A percentile compares a stretch with the other conserved stretches of the same genome.
Conservation (phyloP, 2,329 filamentous ascomycete species). For the Hypoxylon sp. region DNA sequence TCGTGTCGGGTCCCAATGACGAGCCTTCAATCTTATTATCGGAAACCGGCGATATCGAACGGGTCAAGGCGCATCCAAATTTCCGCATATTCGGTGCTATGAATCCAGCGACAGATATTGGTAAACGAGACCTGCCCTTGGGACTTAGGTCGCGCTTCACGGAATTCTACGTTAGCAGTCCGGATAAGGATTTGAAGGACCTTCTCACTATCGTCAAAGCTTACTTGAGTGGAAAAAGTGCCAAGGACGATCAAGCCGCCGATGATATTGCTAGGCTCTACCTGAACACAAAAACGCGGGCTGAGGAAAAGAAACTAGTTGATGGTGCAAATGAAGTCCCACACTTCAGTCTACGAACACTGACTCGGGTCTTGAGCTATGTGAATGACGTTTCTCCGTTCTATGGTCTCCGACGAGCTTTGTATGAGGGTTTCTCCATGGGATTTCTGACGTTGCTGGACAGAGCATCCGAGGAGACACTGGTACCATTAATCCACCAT, state of each 20-base stretch:
- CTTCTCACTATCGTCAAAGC: constrained; percentile 88
- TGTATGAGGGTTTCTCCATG: constrained; percentile 98
- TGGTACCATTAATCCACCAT: constrained; percentile 83
- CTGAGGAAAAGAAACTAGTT: constrained; percentile 84
- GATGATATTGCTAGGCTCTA: constrained; percentile 89
- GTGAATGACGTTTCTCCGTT: constrained; percentile 84
- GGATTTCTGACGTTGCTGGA: constrained; percentile 93
- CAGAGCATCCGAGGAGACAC: constrained; percentile 80
- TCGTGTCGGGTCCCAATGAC: constrained; percentile 77
- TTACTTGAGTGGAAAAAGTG: constrained; percentile 80
- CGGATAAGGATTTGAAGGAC: constrained; percentile 87
- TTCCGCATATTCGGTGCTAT: constrained; percentile 98
- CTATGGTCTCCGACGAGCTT: constrained; percentile 85
- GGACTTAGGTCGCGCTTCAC: constrained; percentile 94
- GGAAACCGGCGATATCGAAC: constrained; percentile 92
- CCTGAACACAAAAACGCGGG: constrained; percentile 84
- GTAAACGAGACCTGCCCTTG: constrained; percentile 91
- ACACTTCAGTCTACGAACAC: constrained; percentile 94
- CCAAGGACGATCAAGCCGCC: constrained; percentile 77
- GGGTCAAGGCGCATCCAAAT: constrained; percentile 87
- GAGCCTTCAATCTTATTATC: constrained; percentile 87
- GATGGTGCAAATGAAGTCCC: constrained; percentile 96
- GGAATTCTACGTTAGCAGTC: constrained; percentile 92
- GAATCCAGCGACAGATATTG: constrained; percentile 98
- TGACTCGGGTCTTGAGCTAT: constrained; percentile 91